Conservation (phyloP, 1,139 yeast genomes). For the Candida sanyaensis region DNA sequence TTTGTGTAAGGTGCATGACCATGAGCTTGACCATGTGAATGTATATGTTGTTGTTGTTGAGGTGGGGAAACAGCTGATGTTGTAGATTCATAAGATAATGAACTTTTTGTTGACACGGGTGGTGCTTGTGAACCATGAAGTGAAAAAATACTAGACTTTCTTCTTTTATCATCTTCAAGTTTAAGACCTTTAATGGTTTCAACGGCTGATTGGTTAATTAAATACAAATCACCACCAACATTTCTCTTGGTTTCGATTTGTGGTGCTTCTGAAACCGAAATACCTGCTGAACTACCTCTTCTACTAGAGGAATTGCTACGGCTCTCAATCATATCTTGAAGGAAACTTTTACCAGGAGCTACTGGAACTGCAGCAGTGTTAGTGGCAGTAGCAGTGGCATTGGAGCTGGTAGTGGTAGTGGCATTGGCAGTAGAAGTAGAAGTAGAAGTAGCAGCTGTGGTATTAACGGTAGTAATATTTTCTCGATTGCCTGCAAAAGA, state of each 20-base stretch:
- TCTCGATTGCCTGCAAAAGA: slow-evolving; percentile 39
- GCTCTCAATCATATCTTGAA: slow-evolving; percentile 40
- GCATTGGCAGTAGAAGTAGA: slow-evolving; percentile 5
- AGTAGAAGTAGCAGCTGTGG: neutral
- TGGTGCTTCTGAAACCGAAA: slow-evolving; percentile 38
- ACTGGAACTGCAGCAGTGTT: neutral
- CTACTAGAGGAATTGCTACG: slow-evolving; percentile 25
- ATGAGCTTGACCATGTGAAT: no score
- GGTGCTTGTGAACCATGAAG: slow-evolving; percentile 5
- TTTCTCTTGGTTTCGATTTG: slow-evolving; percentile 52
- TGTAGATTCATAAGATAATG: slow-evolving; percentile 7
- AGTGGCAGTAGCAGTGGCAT: no score
- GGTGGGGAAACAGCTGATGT: slow-evolving; percentile 1
- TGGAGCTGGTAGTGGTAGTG: no score
- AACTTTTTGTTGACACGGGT: slow-evolving; percentile 7
- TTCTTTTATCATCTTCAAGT: slow-evolving; percentile 45
- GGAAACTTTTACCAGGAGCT: slow-evolving; percentile 20
- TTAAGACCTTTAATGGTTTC: slow-evolving; percentile 53
- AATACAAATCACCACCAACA: slow-evolving; percentile 57
- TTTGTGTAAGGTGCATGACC: slow-evolving; percentile 3
- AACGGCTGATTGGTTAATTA: slow-evolving; percentile 49
- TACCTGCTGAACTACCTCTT: slow-evolving; percentile 38
- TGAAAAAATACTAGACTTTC: slow-evolving; percentile 39
- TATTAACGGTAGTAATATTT: slow-evolving; percentile 5
- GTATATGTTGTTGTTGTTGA: neutral